A percentile compares a stretch with the other conserved stretches of the same genome.
phyloP scores from a whole-genome alignment of 768 basidiomycete species.

The Leucocoprinus birnbaumii region DNA sequence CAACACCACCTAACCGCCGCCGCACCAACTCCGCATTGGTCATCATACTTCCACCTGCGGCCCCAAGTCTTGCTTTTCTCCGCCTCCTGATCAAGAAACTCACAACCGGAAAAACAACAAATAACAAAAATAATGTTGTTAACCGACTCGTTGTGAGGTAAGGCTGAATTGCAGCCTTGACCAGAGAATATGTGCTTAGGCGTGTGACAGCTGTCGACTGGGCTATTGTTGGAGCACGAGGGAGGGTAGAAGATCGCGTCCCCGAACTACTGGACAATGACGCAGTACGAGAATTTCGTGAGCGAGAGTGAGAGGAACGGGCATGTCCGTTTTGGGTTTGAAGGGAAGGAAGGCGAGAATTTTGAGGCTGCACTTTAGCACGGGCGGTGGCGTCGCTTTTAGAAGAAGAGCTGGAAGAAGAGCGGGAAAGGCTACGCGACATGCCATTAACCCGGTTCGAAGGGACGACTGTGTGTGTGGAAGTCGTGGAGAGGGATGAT shows the following conservation, averaged over 20 bases:
- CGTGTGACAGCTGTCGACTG: conserved; percentile 21
- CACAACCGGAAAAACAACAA: conserved; percentile 41
- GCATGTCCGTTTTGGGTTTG: conserved; percentile 17
- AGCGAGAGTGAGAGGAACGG: conserved; percentile 12
- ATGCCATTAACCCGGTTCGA: conserved; percentile 25
- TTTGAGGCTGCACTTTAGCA: background rate
- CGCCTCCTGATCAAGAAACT: conserved; percentile 52
- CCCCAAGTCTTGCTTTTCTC: conserved; percentile 26
- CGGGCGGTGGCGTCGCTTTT: conserved; percentile 27
- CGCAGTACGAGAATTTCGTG: conserved; percentile 21
- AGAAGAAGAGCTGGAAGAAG: conserved; percentile 29
- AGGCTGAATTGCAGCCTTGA: conserved; percentile 45
- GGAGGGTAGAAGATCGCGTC: conserved; percentile 18
- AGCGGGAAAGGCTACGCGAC: conserved; percentile 17
- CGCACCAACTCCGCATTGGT: conserved; percentile 55
- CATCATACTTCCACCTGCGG: conserved; percentile 14
- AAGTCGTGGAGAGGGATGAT: conserved; percentile 69
- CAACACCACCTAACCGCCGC: conserved; percentile 44
- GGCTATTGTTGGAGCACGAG: conserved; percentile 18
- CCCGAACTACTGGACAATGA: conserved; percentile 15
- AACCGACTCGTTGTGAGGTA: conserved; percentile 48
- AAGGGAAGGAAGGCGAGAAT: conserved; percentile 10
- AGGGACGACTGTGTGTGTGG: conserved; percentile 72
- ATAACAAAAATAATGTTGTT: conserved; percentile 45
- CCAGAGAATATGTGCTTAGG: conserved; percentile 33